Evolutionary conservation across 345 rosid genomes (phyloP), one percentile per base, ranked within the genome.

Genomic region (Physaria fendleri): DNA sequence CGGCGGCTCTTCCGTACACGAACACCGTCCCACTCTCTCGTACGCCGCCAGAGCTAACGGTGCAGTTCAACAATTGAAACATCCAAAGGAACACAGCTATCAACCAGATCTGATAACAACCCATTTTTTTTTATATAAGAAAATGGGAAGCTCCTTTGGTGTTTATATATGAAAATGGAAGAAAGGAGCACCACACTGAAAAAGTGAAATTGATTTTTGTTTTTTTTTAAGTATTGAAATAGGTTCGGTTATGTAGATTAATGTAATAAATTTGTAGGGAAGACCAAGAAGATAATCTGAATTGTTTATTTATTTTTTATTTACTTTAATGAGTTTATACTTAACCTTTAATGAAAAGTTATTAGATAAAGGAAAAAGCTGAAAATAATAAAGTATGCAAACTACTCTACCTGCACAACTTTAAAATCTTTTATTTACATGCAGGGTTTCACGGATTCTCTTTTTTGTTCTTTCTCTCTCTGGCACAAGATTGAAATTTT

Each of bases 1-100:
- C 82, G 75, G 82, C 74, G 50, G 65, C 42, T 35, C 55, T 75
- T 34, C 87, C 85, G 52, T 84, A 75, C 35, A 90, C 70, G 17
- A 53, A 76, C 49, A 85, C 82, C 32, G 73, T 78, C 18, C 83
- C 91, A 76, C 47, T 77, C 13, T 43, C 72, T 64, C 45, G 64
- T 8, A 34, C 76, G 61, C 45, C 20, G 56, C 45, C 20, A 52
- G 45, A 73, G 9, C 82, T 71, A 25, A 66, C 71, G 17, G 41
- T 64, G 43, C 11, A 44, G 59, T 53, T 47, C 56, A 65, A 28
- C 7, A 66, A 60, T 20, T 76, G 6, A 17, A 49, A 80, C 22
- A 71, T 33, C 72, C 77, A 60, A 25, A 73, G 34, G 15, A 75
- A 58, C 20, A 74, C 46, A 51, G 79, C 71, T 71, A 56, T 60